These are phyloP conservation scores for Stephanodiscus triporus DNA, from an alignment of 108 stramenopile genomes.

Conservation along the genomic window DNA sequence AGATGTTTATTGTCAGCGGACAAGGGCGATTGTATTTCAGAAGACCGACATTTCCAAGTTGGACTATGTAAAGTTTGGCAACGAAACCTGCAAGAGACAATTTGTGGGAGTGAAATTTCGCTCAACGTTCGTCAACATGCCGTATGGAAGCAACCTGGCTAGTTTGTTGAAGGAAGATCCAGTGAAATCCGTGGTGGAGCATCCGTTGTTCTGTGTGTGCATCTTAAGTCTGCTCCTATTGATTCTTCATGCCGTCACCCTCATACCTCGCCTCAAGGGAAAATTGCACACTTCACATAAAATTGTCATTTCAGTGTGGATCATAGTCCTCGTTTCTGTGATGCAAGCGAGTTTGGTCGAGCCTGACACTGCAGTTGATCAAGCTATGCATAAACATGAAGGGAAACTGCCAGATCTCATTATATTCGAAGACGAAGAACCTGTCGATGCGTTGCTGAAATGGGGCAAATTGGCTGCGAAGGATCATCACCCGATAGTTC, in stretches of 20 bases:
- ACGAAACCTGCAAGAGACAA: constrained; percentile 54
- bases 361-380: constrained; percentile 42
- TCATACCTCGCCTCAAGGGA: constrained; percentile 15
- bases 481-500: constrained; percentile 54
- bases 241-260: constrained; percentile 16
- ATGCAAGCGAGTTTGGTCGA: constrained; percentile 49
- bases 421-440: constrained; percentile 55
- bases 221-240: constrained; percentile 26
- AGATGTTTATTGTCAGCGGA: constrained; percentile 43
- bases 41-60: constrained; percentile 53
- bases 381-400: constrained; percentile 47
- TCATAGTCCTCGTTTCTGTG: constrained; percentile 27
- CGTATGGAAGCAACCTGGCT: constrained; percentile 30
- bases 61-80: constrained; percentile 56
- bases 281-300: constrained; percentile 18
- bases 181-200: constrained; percentile 31
- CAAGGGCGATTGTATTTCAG: constrained; percentile 40
- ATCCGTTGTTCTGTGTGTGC: constrained; percentile 45
- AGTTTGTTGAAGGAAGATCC: constrained; percentile 35
- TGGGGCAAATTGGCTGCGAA: constrained; percentile 51
- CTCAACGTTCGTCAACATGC: constrained; percentile 37
- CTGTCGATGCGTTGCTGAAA: constrained; percentile 50
- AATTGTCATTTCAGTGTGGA: constrained; percentile 12
- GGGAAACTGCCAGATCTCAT: constrained; percentile 51
- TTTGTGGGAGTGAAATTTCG: constrained; percentile 50